phyloP scores from a whole-genome alignment of 1,284 basidiomycete species.

The Rhodotorula sp. region DNA sequence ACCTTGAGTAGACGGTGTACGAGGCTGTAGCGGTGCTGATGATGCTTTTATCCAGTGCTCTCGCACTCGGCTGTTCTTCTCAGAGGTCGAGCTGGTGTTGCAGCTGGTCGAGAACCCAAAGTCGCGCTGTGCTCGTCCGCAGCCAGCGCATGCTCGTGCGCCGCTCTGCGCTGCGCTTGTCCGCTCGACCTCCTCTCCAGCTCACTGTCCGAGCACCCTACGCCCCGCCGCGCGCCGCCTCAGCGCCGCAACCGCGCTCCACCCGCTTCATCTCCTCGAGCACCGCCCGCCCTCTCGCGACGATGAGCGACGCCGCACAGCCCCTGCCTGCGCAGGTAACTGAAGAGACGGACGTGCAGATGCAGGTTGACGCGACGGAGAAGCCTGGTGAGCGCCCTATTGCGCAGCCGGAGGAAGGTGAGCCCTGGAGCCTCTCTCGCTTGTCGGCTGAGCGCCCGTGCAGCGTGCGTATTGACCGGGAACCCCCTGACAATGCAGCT shows the following conservation, averaged over 20 bases:
- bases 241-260: too few species aligned
- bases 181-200: neutral
- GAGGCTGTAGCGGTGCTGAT: too few species aligned
- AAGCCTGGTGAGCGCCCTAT: neutral
- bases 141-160: neutral
- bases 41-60: too few species aligned
- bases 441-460: neutral
- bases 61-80: neutral
- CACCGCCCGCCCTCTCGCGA: neutral
- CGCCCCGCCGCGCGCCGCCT: neutral
- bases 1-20: too few species aligned
- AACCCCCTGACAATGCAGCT: neutral
- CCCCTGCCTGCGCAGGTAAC: neutral
- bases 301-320: neutral
- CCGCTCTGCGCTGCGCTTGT: neutral
- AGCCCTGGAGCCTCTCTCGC: neutral
- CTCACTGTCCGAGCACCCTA: neutral
- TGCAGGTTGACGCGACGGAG: neutral
- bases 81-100: too few species aligned
- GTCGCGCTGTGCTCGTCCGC: neutral
- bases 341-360: neutral
- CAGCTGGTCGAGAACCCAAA: neutral
- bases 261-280: neutral
- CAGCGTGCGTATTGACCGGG: neutral
- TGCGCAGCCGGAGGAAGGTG: neutral